Evolutionary conservation across 2,329 filamentous ascomycete genomes (phyloP), one percentile per base, ranked within the genome.

Genomic region (Aspergillus aculeatus): DNA sequence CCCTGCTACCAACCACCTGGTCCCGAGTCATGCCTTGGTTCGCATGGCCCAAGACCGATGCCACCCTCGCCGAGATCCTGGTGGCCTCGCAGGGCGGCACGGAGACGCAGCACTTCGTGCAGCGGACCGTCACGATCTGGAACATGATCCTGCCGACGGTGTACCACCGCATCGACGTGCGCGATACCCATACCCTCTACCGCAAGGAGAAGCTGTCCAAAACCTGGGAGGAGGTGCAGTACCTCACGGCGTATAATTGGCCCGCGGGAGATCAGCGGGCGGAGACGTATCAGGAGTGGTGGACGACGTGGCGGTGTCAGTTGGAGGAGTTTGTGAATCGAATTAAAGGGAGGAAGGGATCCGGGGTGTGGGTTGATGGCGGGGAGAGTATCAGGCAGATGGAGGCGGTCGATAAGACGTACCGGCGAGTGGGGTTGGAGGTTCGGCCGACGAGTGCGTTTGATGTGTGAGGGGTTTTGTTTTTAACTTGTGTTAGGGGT

Each of bases 251-350:
- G 7, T 71, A 71, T 54, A 65, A 58, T 2, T 62, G 58, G 47
- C 49, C 57, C 14, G 51, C 64, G 63, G 70, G 60, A 21, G 21
- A 56, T 3, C 70, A 74, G 10, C 29, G 54, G 9, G 19, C 50
- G 3, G 41, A 50, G 1, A 49, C 31, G 1, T 56, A 56, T 23
- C 72, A 78, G 66, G 65, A 66, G 1, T 77, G 70, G 57, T 83
- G 80, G 81, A 68, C 72, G 14, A 76, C 76, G 5, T 82, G 81
- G 66, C 72, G 78, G 7, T 73, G 82, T 64, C 77, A 80, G 72
- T 72, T 84, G 26, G 78, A 83, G 65, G 72, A 78, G 61, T 84
- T 84, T 67, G 78, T 83, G 16, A 77, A 82, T 66, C 70, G 67
- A 44, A 64, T 83, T 35, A 75, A 75, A 50, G 78, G 77, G 0